Conservation (phyloP, 345 rosid species). For the Bretschneidera sinensis region DNA sequence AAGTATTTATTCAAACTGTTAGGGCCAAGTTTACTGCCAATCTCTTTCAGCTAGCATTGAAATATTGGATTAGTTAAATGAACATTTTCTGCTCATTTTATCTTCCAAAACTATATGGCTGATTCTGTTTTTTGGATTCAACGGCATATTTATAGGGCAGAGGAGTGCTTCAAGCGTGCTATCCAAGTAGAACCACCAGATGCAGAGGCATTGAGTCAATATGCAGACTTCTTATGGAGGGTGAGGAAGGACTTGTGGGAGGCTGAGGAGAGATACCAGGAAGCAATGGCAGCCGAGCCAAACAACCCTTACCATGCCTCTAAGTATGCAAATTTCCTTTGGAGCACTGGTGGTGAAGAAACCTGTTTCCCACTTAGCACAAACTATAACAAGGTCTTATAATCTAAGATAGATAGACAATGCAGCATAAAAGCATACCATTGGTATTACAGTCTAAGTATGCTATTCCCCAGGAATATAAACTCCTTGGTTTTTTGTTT, state of each 20-base stretch:
- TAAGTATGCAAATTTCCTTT: conserved; percentile 66
- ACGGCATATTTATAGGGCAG: conserved; percentile 61
- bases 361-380: conserved; percentile 50
- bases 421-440: background rate
- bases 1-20: no score
- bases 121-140: background rate
- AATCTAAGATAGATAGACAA: no score
- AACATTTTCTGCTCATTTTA: background rate
- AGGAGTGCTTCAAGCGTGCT: conserved; percentile 66
- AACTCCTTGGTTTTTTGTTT: no score
- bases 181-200: conserved; percentile 47
- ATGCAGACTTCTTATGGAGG: conserved; percentile 69
- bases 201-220: conserved; percentile 50
- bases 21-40: no score
- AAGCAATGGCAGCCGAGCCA: conserved; percentile 56
- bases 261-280: conserved; percentile 68
- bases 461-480: no score
- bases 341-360: conserved; percentile 69
- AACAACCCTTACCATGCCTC: conserved; percentile 44
- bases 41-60: no score
- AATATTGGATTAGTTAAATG: no score
- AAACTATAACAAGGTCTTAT: background rate
- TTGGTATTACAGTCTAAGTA: no score
- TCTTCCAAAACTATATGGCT: background rate
- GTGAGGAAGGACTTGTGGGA: conserved; percentile 59